A percentile compares a stretch with the other conserved stretches of the same genome.
phyloP scores from a whole-genome alignment of 164 flowering plant species.

The Nymphaea thermarum region DNA sequence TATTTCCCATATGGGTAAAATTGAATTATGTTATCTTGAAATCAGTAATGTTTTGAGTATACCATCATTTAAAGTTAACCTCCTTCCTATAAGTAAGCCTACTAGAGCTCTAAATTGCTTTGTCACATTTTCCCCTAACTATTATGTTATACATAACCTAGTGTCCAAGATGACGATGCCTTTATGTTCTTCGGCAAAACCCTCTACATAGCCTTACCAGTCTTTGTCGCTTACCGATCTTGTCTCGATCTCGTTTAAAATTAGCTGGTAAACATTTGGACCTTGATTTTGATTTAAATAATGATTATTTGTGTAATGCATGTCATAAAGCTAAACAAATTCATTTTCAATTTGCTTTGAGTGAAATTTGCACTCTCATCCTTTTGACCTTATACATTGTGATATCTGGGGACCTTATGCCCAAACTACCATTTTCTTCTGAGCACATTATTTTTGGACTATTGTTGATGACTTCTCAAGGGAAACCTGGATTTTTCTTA shows the following conservation, averaged over 20 bases:
- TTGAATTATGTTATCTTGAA: neutral
- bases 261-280: no score
- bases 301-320: neutral
- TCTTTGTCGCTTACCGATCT: no score
- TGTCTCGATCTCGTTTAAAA: no score
- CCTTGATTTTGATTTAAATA: neutral
- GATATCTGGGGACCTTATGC: neutral
- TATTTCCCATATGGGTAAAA: neutral
- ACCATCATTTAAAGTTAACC: neutral
- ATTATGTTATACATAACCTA: neutral
- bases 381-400: slow-evolving; percentile 2
- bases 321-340: neutral
- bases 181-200: neutral
- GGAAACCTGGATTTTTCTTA: neutral
- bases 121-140: neutral
- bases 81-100: neutral
- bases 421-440: neutral
- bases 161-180: neutral
- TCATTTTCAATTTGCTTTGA: neutral
- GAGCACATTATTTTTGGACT: neutral
- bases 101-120: neutral
- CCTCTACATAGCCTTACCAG: neutral
- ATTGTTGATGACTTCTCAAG: neutral
- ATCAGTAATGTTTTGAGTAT: neutral
- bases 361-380: neutral